phyloP scores from a whole-genome alignment of 2,329 filamentous ascomycete species.

The Colletotrichum tropicicola region DNA sequence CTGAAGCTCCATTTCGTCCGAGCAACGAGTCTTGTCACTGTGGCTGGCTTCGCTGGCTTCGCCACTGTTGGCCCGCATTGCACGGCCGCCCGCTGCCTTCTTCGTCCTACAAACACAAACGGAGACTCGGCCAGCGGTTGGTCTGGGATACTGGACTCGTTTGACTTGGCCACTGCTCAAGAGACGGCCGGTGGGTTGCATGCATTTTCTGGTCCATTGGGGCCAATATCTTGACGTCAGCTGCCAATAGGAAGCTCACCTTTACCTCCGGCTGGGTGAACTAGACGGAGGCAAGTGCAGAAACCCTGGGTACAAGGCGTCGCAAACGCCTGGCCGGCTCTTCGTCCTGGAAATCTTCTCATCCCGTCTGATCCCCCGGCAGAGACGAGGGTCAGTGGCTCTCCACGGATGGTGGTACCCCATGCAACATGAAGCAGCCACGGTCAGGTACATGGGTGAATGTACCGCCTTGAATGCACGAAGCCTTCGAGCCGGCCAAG shows the following conservation, averaged over 20 bases:
- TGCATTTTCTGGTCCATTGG: neutral
- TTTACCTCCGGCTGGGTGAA: neutral
- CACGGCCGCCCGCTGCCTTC: neutral
- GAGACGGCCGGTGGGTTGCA: neutral
- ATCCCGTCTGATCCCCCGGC: neutral
- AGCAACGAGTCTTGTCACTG: slow-evolving; percentile 11
- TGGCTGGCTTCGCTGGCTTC: neutral
- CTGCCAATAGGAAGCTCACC: neutral
- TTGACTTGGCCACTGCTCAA: neutral
- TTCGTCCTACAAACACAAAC: slow-evolving; percentile 5
- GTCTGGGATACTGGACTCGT: neutral
- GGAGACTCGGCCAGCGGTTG: neutral
- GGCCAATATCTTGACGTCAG: neutral
- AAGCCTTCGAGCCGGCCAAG: slow-evolving; percentile 22
- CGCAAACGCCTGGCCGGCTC: slow-evolving; percentile 5
- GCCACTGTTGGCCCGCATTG: neutral
- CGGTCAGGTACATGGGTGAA: slow-evolving; percentile 11
- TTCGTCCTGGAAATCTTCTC: neutral
- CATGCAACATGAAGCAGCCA: slow-evolving; percentile 22
- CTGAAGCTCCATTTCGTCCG: slow-evolving; percentile 16
- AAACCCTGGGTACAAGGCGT: neutral
- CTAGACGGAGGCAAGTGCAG: neutral
- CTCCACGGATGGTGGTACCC: neutral
- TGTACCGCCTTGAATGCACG: neutral
- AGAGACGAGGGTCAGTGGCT: neutral